Percentiles rank a stretch among this genome's conserved stretches.
These are phyloP conservation scores for Letharia columbiana DNA, from an alignment of 495 filamentous ascomycete genomes.

Conservation along the genomic window DNA sequence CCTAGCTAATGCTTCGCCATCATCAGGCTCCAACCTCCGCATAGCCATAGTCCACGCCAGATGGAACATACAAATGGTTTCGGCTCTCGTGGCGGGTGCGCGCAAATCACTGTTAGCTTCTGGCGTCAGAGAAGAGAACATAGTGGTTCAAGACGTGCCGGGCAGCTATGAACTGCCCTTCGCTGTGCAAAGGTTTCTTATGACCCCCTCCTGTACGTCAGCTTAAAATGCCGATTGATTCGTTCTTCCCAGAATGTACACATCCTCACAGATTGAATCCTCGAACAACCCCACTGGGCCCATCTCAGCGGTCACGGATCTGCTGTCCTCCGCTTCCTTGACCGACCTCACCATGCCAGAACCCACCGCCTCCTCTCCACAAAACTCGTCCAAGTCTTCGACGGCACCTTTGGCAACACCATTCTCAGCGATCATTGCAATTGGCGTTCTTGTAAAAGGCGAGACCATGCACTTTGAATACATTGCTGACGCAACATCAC, in stretches of 20 bases:
- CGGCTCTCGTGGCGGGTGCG: conserved; percentile 66
- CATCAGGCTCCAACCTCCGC: conserved; percentile 66
- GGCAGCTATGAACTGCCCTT: conserved; percentile 90
- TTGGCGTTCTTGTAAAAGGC: conserved; percentile 95
- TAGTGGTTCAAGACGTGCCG: conserved; percentile 79
- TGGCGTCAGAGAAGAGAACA: conserved; percentile 81
- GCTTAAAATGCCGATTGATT: neutral
- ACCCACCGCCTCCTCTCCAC: conserved; percentile 20
- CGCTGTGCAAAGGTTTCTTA: conserved; percentile 68
- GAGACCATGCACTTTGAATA: conserved; percentile 99
- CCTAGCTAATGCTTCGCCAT: conserved; percentile 2
- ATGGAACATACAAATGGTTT: conserved; percentile 80
- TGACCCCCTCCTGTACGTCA: conserved; percentile 1
- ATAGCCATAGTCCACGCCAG: conserved; percentile 92
- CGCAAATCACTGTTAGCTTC: conserved; percentile 52
- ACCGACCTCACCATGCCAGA: conserved; percentile 43
- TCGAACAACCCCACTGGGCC: conserved; percentile 42
- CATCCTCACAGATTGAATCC: conserved; percentile 79
- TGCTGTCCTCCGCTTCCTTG: conserved; percentile 58
- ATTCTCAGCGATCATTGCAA: conserved; percentile 90
- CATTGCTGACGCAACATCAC: conserved; percentile 81
- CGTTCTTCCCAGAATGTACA: conserved; percentile 54
- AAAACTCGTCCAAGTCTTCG: conserved; percentile 31
- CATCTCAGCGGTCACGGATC: conserved; percentile 63
- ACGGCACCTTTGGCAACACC: conserved; percentile 48